Evolutionary conservation across 2,329 filamentous ascomycete genomes (phyloP).

Genomic region (Penicillium rolfsii): DNA sequence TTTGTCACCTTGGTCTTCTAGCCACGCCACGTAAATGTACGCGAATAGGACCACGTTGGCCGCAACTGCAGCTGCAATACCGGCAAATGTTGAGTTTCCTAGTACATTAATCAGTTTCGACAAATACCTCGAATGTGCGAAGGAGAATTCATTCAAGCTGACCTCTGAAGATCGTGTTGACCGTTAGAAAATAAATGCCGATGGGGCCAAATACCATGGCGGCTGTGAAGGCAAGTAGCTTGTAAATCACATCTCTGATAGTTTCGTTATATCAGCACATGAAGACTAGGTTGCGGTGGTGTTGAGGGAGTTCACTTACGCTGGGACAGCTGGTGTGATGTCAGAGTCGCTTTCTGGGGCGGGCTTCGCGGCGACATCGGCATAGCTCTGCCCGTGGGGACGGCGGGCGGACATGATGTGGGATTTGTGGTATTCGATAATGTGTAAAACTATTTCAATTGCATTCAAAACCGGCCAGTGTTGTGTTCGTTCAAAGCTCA

Average conservation of each 20-base stretch:
- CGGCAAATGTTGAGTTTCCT: slow-evolving; percentile 90
- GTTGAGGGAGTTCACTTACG: slow-evolving; percentile 57
- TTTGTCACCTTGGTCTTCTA: slow-evolving; percentile 83
- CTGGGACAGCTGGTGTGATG: slow-evolving; percentile 80
- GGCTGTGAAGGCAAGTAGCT: slow-evolving; percentile 85
- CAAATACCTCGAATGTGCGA: neutral
- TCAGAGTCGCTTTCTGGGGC: slow-evolving; percentile 62
- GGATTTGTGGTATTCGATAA: neutral
- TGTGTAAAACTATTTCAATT: neutral
- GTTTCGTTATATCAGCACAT: slow-evolving; percentile 10
- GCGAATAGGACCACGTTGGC: slow-evolving; percentile 88
- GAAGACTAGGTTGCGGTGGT: neutral
- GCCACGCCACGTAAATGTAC: slow-evolving; percentile 92
- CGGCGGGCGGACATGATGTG: slow-evolving; percentile 39
- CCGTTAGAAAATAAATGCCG: slow-evolving; percentile 81
- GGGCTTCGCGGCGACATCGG: slow-evolving; percentile 36
- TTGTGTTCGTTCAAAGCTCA: neutral
- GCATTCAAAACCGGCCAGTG: neutral
- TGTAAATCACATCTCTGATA: slow-evolving; percentile 77
- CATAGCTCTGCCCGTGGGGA: slow-evolving; percentile 35
- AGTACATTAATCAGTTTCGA: neutral
- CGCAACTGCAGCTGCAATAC: slow-evolving; percentile 80
- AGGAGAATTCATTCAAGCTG: slow-evolving; percentile 29
- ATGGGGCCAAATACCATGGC: slow-evolving; percentile 90
- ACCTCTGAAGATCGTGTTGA: slow-evolving; percentile 79